Base-by-base conservation (phyloP, 805 yeast species). In the Priceomyces carsonii region DNA sequence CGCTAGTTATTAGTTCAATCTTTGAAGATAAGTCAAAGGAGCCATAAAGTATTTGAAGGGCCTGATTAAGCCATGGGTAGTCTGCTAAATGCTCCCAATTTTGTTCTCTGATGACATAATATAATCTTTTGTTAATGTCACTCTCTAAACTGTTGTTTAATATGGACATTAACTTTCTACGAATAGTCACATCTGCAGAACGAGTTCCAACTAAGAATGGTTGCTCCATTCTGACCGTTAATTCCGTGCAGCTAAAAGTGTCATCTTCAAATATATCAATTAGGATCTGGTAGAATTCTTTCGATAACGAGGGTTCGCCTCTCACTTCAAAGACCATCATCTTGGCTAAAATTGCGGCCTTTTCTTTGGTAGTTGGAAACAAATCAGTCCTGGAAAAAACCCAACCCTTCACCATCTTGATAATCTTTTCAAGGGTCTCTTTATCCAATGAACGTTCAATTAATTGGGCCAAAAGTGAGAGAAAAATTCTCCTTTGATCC, bases 81-180 rank as follows among this genome's bases (percentile, higher is more conserved):
- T 93, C 99, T 0, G 95, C 90, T 24, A 93, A 66, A 45, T 77
- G 84, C 55, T 93, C 99, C 99, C 99, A 93, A 51, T 88, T 91
- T 57, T 93, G 99, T 50, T 93, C 98, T 24, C 91, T 69, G n/a
- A 95, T 75, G 6, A 91, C 82, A 48, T 95, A 95, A 44, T 82
- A 80, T 22, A 93, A 66, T 39, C 99, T 72, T 56, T 86, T 88
- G 47, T 77, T 76, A 16, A 89, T 72, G 45, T 85, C 89, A 33
- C 69, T 74, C 42, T 90, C 96, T 42, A 93, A 65, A 45, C 95
- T 85, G 28, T 75, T 75, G 55, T 82, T 82, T 51, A 93, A 63
- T 37, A 93, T 85, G 0, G 74, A 57, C 93, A 93, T 85, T 43
- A 95, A 73, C 45, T 79, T 81, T 38, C 78, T 73, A 32, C 99